Evolutionary conservation across 176 grass and related monocot species (phyloP), one percentile per base, ranked within the genome.

Genomic region (Canna indica): DNA sequence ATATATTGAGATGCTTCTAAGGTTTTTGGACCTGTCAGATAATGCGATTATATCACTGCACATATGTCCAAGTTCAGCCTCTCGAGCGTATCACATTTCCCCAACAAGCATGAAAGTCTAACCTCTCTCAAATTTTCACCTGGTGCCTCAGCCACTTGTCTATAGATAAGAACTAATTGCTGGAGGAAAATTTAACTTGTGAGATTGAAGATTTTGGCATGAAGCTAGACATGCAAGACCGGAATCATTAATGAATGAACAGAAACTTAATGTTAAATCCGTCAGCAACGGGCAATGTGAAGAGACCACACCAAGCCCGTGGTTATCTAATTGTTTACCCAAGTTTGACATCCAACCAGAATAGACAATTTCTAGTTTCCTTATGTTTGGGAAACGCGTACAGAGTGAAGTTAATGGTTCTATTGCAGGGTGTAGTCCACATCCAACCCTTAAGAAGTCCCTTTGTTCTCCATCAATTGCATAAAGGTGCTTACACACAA

Each of bases 301-400:
- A n/a, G 83, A 86, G 31, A 89, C 75, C 53, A 89, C 61, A 31
- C 5, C 47, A 56, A 94, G 63, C 9, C 82, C 86, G 29, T 82
- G 27, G 50, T 82, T 80, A 39, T 84, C 81, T 42, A 95, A 32
- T 62, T 95, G 90, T 26, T 68, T 78, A 24, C 73, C 81, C 5
- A 39, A 20, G 36, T 69, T 60, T 5, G 75, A 87, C 8, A 70
- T 90, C 84, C 84, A 85, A 57, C 76, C 78, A 54, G 81, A 84
- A 66, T 95, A 95, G 57, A 64, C 18, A n/a, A 90, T 95, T 64
- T 95, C 90, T 5, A 90, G 53, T 74, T 85, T 95, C 58, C 25
- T 69, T 76, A 90, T 44, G 58, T 87, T 95, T 7, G 76, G 56
- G 36, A 87, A 90, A 8, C 79, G 69, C 2, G 30, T 31, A 38